Evolutionary conservation across 257 asterid species (phyloP), one percentile per base, ranked within the genome.

Genomic region (Nicotiana benthamiana): DNA sequence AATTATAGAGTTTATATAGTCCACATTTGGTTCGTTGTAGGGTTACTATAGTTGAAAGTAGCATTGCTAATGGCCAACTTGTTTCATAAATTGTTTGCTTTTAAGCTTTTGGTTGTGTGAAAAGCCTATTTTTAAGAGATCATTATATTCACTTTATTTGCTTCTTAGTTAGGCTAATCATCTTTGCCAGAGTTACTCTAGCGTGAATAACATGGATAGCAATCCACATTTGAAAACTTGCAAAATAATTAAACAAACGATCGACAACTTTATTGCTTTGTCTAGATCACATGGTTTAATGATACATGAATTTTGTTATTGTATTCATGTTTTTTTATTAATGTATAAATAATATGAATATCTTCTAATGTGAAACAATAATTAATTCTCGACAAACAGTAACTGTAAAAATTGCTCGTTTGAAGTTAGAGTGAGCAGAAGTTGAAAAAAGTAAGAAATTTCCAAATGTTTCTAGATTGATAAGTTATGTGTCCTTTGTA

Each of bases 51-150:
- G 79, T 48, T 26, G 79, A 74, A 74, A 74, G 43, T 46, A 16
- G 16, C 59, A 22, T 43, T 48, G 26, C 16, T 46, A 74, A 15
- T 26, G 79, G 57, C 9, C 79, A 74, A 48, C 43, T 48, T 74
- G 79, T 48, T 24, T 4, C 18, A 48, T 74, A 1, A 6, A 0
- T 8, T 8, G 46, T 74, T 26, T 48, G 61, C 79, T 48, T 74
- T 48, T 74, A 74, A 24, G 43, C 40, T 74, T 74, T 74, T 46
- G n/a, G 79, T 48, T 16, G 60, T 74, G 40, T 48, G 79, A 48
- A 74, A 74, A 74, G 79, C 79, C 60, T 74, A 13, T 6, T 46
- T 48, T 70, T 70, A 26, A 74, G 43, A 24, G 61, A 74, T 74
- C 30, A 24, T 8, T 6, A 24, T 8, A 13, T 26, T 74, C 79